Evolutionary conservation across 306 rosid genomes (phyloP), one percentile per base, ranked within the genome.

Genomic region (Canavalia gladiata): DNA sequence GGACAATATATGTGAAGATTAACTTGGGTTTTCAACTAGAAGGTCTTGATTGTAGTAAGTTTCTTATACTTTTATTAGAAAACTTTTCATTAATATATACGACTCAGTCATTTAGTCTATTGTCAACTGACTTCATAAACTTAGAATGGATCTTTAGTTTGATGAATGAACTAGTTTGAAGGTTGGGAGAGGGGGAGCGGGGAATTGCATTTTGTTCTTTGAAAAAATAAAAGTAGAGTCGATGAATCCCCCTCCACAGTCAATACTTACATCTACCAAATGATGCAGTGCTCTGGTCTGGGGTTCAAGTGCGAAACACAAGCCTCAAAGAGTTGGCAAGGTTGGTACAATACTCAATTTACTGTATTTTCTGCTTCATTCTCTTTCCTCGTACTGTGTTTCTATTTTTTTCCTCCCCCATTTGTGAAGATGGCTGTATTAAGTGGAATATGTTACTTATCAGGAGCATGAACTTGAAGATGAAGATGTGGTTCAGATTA

Each of bases 251-350:
- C 65, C 51, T 6, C 1, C 8, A 7, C 33, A 1, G 4, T 2
- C 64, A 75, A 43, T 74, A 82, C 75, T 83, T 45, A 73, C 75
- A 54, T 56, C 81, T 77, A 41, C 68, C 54, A 37, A 70, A 77
- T 80, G 59, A 72, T 86, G 71, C 93, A 91, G 99, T 89, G 97
- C 99, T 67, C 81, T 95, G 87, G 99, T 95, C 73, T 92, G 98
- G 97, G 99, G 99, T 42, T 95, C 97, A 29, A 95, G 99, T 7
- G 99, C 82, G 41, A 95, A 93, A 59, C 99, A 95, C 91, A 93
- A 95, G 88, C 98, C 99, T 51, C 99, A 95, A 78, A 94, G 97
- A 85, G 99, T 96, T 58, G 99, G 98, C 87, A 96, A 89, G 98
- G 97, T 92, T 49, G 67, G 55, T 90, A 56, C 74, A 10, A 7